These are phyloP conservation scores for Gracilaria gracilis DNA, from an alignment of 23 red algal species.

Conservation along the genomic window DNA sequence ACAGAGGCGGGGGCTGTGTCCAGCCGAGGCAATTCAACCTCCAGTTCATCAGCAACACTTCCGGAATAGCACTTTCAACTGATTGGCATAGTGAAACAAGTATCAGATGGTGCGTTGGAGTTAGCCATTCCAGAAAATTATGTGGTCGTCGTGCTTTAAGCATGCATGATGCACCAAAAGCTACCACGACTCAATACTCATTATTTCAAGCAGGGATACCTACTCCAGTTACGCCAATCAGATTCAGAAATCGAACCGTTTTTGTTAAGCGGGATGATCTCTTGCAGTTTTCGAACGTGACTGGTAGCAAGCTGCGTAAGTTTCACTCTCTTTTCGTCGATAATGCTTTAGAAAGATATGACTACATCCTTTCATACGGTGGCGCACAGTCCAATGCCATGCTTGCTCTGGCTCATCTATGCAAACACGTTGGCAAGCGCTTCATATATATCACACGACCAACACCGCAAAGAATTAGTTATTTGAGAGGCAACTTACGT, in stretches of 20 bases:
- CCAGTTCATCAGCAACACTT: not conserved
- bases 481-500: conserved; percentile 41
- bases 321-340: conserved; percentile 35
- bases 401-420: conserved; percentile 67
- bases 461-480: conserved; percentile 29
- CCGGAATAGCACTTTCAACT: not conserved
- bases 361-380: conserved; percentile 63
- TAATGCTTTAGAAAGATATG: not conserved
- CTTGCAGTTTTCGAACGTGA: conserved; percentile 16
- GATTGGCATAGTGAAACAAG: not conserved
- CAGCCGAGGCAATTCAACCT: not conserved
- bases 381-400: conserved; percentile 82
- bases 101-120: not conserved
- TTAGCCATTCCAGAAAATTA: not conserved
- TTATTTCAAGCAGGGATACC: not conserved
- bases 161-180: not conserved
- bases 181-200: too few species aligned
- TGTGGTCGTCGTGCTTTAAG: not conserved
- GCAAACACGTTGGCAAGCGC: conserved; percentile 21
- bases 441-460: conserved; percentile 72
- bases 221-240: conserved; percentile 50
- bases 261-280: conserved; percentile 67
- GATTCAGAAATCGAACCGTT: conserved; percentile 57
- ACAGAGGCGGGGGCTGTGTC: not conserved
- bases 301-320: conserved; percentile 75